Evolutionary conservation across 805 yeast genomes (phyloP), one percentile per base, ranked within the genome.

Genomic region (Hermanozyma aechmeae): DNA sequence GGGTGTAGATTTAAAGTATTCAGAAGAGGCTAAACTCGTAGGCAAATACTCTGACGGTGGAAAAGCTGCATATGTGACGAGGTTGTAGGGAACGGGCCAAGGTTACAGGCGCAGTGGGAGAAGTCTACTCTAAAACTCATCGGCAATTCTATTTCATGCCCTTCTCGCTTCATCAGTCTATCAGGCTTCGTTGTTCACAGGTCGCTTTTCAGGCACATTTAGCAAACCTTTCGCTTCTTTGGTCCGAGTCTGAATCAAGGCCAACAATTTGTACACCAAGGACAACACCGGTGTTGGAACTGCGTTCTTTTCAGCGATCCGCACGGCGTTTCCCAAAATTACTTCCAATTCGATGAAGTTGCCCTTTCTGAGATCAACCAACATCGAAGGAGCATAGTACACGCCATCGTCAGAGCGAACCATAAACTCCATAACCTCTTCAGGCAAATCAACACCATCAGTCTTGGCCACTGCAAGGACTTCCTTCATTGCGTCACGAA

Each of bases 371-470:
- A 40, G 35, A 32, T 62, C 68, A 6, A 59, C 52, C 20, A 51
- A 48, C 68, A 61, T 61, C 12, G 66, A 60, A 12, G 68, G 68
- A 2, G 49, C 33, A 41, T 61, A 62, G 37, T 57, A 61, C n/a
- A 48, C 39, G 5, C 64, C 65, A 16, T 42, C 46, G 22, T 42
- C 46, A 11, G 41, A 35, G n/a, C 37, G 42, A 15, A 47, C 33
- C 52, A 46, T 47, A 21, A 29, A 19, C 12, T 47, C 50, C 27
- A 37, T 35, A 22, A 42, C 35, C 11, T 28, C 34, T 7, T 44
- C 48, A 2, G 41, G 39, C 21, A 54, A 30, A 2, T 35, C 34
- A 11, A 42, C 44, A 6, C 50, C 51, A 23, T 54, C 58, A 10
- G 46, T 32, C 15, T 48, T 46, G 13, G 53, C 52, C 2, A 43